These are phyloP conservation scores for Neonothopanus nambi DNA, from an alignment of 1,284 basidiomycete genomes.

Conservation along the genomic window DNA sequence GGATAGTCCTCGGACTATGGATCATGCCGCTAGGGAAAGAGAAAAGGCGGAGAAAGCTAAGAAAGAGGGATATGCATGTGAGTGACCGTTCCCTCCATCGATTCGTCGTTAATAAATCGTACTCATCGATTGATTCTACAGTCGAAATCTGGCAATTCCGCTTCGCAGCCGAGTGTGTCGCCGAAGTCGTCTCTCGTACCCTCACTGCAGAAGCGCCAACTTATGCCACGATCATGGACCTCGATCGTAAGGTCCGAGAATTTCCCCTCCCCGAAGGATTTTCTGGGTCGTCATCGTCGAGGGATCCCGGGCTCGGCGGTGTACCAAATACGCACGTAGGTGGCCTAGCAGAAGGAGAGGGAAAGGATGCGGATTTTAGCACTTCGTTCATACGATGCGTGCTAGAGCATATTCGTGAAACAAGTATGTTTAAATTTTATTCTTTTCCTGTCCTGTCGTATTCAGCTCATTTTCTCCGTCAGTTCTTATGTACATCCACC, in stretches of 20 bases:
- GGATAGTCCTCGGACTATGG: neutral
- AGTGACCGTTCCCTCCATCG: slow-evolving; percentile 24
- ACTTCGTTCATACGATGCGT: slow-evolving; percentile 52
- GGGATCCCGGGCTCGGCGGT: slow-evolving; percentile 7
- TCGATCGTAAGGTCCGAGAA: slow-evolving; percentile 70
- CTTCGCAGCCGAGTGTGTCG: slow-evolving; percentile 65
- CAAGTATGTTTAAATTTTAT: slow-evolving; percentile 45
- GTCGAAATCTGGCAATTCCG: slow-evolving; percentile 62
- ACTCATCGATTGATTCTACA: slow-evolving; percentile 24
- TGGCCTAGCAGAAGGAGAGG: neutral
- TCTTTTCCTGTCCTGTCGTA: slow-evolving; percentile 7
- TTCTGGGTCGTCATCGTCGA: slow-evolving; percentile 24
- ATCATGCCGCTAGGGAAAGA: slow-evolving; percentile 25
- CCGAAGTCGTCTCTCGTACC: slow-evolving; percentile 63
- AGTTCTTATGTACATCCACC: slow-evolving; percentile 71
- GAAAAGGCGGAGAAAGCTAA: slow-evolving; percentile 24
- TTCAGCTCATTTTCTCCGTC: neutral
- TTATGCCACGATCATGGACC: slow-evolving; percentile 69
- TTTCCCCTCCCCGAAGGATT: slow-evolving; percentile 55
- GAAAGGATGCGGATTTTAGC: slow-evolving; percentile 28
- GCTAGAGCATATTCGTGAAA: slow-evolving; percentile 54
- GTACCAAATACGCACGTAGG: neutral
- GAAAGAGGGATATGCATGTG: slow-evolving; percentile 29
- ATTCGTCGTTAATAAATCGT: slow-evolving; percentile 11
- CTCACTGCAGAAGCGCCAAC: slow-evolving; percentile 62